These are phyloP conservation scores for Xylariaceae sp. DNA, from an alignment of 2,329 filamentous ascomycete genomes.

Conservation along the genomic window DNA sequence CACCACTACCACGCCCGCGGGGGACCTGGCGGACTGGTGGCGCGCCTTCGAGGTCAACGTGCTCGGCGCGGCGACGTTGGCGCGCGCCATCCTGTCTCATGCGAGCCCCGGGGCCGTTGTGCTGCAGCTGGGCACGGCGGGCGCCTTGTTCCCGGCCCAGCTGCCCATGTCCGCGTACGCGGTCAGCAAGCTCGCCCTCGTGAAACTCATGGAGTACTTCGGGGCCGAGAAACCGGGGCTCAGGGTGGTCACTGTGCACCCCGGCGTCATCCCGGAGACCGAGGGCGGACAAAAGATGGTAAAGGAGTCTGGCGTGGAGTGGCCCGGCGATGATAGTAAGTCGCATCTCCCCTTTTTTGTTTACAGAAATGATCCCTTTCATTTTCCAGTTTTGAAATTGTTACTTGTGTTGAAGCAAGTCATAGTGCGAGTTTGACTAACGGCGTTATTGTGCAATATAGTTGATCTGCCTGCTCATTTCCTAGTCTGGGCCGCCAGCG, in stretches of 20 bases:
- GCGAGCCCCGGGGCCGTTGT: conserved; percentile 18
- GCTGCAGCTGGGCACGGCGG: conserved; percentile 28
- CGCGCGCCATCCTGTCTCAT: conserved; percentile 14
- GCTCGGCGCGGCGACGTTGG: conserved; percentile 24
- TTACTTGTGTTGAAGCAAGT: no score
- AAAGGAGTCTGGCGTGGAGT: conserved; percentile 27
- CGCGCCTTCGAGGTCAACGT: conserved; percentile 31
- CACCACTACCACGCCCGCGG: no score
- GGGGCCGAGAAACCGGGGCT: conserved; percentile 31
- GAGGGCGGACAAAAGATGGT: conserved; percentile 29
- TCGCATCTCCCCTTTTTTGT: not conserved
- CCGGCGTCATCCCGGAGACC: conserved; percentile 27
- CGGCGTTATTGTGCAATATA: not conserved
- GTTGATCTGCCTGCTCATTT: conserved; percentile 30
- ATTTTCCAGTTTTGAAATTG: not conserved
- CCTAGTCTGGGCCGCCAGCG: conserved; percentile 32
- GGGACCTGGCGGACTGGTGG: conserved; percentile 24
- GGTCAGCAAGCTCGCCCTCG: conserved; percentile 32
- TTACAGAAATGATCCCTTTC: not conserved
- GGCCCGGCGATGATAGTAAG: conserved; percentile 33
- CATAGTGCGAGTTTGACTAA: not conserved
- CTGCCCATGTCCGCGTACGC: conserved; percentile 49
- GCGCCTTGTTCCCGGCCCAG: conserved; percentile 38
- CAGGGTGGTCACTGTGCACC: conserved; percentile 30
- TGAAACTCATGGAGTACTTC: conserved; percentile 34